Conservation (phyloP, 1,284 basidiomycete genomes). For the Sporisorium reilianum region DNA sequence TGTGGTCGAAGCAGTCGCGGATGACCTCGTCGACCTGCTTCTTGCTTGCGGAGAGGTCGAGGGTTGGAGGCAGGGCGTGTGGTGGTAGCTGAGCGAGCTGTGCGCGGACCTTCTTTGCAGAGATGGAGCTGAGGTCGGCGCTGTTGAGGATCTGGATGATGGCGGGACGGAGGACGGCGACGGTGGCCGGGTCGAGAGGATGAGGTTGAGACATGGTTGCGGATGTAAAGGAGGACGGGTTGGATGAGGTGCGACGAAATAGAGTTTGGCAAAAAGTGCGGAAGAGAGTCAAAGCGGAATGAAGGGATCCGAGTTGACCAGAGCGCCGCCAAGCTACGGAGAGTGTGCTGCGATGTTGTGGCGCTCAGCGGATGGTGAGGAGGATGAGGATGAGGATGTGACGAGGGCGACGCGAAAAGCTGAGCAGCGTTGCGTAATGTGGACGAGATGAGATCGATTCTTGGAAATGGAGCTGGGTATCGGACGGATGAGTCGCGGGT, state of each 20-base stretch:
- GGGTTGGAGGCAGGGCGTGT: slow-evolving; percentile 42
- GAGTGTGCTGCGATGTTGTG: neutral
- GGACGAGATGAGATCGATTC: too few relatives aligned
- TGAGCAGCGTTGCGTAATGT: neutral
- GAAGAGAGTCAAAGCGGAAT: neutral
- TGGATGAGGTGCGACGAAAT: neutral
- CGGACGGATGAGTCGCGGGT: neutral
- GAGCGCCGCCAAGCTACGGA: slow-evolving; percentile 2
- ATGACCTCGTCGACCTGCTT: slow-evolving; percentile 62
- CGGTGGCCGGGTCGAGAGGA: slow-evolving; percentile 39
- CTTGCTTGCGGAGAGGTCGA: slow-evolving; percentile 61
- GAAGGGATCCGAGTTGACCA: neutral
- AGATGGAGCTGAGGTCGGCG: slow-evolving; percentile 62
- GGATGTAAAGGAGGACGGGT: neutral
- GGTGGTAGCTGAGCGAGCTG: slow-evolving; percentile 55
- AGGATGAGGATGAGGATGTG: neutral
- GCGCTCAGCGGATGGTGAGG: neutral
- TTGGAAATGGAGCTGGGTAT: neutral
- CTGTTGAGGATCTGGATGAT: slow-evolving; percentile 64
- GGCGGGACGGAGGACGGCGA: slow-evolving; percentile 53
- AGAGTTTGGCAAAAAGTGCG: slow-evolving; percentile 2
- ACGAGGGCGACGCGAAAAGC: neutral
- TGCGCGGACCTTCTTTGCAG: slow-evolving; percentile 60
- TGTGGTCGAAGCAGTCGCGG: slow-evolving; percentile 62
- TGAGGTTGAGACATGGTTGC: slow-evolving; percentile 45